Percentiles rank a stretch among this genome's conserved stretches.
Conservation (phyloP, 345 rosid species). For the Conringia planisiliqua region DNA sequence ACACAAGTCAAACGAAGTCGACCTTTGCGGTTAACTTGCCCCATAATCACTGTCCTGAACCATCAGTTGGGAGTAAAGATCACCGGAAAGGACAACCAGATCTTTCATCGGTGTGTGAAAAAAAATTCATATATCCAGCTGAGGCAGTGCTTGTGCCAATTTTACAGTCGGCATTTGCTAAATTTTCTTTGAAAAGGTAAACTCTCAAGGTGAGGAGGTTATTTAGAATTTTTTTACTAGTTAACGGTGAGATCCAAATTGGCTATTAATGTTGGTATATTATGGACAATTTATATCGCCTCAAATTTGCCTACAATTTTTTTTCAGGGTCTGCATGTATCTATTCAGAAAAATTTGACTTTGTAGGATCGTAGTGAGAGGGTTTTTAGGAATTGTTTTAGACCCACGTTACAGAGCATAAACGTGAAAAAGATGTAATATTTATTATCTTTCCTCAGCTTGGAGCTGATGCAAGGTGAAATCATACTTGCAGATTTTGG, state of each 20-base stretch:
- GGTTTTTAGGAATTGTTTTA: slow-evolving; percentile 6
- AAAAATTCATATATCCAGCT: slow-evolving; percentile 77
- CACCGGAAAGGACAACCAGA: slow-evolving; percentile 53
- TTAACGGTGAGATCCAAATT: slow-evolving; percentile 15
- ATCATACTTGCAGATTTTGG: slow-evolving; percentile 83
- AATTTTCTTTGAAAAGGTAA: slow-evolving; percentile 89
- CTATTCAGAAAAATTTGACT: slow-evolving; percentile 10
- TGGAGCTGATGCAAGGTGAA: slow-evolving; percentile 36
- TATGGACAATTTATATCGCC: slow-evolving; percentile 2
- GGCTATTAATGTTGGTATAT: neutral
- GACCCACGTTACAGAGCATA: slow-evolving; percentile 12
- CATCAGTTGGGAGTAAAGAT: slow-evolving; percentile 51
- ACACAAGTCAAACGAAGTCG: slow-evolving; percentile 40
- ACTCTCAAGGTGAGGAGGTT: slow-evolving; percentile 10
- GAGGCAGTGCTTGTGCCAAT: slow-evolving; percentile 94
- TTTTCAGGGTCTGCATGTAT: neutral
- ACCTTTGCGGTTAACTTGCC: slow-evolving; percentile 44
- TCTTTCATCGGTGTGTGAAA: slow-evolving; percentile 43
- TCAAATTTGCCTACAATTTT: neutral
- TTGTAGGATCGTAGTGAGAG: slow-evolving; percentile 10
- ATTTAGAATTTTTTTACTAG: slow-evolving; percentile 16
- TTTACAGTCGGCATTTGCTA: slow-evolving; percentile 74
- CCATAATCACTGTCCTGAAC: slow-evolving; percentile 58
- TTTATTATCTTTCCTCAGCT: slow-evolving; percentile 21
- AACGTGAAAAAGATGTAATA: slow-evolving; percentile 15